Base-by-base conservation (phyloP, 1,284 basidiomycete genomes). In the Microbotryum scabiosae region DNA sequence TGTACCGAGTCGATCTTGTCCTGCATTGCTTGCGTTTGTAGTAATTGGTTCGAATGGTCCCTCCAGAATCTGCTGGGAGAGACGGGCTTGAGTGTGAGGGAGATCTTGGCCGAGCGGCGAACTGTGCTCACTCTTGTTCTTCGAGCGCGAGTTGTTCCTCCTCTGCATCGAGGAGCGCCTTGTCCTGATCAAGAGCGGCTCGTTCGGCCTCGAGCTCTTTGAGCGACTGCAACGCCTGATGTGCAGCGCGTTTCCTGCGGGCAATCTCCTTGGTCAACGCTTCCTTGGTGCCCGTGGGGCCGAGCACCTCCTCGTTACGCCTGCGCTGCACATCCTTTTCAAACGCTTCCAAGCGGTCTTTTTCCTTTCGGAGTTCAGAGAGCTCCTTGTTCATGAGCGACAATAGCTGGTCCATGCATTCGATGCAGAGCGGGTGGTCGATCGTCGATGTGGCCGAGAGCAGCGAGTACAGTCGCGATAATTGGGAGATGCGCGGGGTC, bases 381-480 rank as follows among this genome's bases (percentile, higher is more conserved):
- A 97, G 81, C 72, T 92, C 60, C 48, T 82, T 82, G 70, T 87
- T 85, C 57, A 97, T 82, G 36, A 84, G 83, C 5, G 80, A 79
- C 50, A 94, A 82, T 50, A 97, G 77, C 57, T 87, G 82, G 70
- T 88, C 85, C 3, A 92, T 90, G 75, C 96, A 99, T 72, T 96
- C 91, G 1, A 86, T 84, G 74, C 96, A 99, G 12, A 99, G 81
- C 4, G 96, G 96, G 75, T 98, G 94, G 74, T 94, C 90, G 56
- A 96, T 32, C 1, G 52, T 36, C 9, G 64, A 62, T 0, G 57
- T 20, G 1, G 60, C 32, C 5, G 62, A 64, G 28, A 68, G 62
- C 49, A 66, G 49, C 3, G 44, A 8, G 26, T 59, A 60, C 28
- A 68, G 64, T 21, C 54, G 8, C 4, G 41, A 16, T 41, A 68